phyloP scores from a whole-genome alignment of 2,329 filamentous ascomycete genomes.

The Teratosphaeria viscida region DNA sequence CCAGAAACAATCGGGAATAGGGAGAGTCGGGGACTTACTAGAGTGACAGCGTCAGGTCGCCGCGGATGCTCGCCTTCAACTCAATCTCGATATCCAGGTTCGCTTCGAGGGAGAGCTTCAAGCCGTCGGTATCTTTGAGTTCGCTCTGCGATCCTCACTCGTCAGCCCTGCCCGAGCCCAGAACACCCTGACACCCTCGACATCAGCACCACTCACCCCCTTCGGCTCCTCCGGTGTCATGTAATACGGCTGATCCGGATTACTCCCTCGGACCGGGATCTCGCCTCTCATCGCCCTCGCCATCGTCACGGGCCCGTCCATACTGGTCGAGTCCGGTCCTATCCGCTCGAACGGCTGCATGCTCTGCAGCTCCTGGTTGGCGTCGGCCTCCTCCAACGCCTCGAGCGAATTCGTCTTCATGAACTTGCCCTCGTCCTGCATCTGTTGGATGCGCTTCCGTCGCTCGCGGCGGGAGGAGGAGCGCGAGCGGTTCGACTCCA shows the following conservation, averaged over 20 bases:
- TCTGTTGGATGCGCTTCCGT: constrained; percentile 36
- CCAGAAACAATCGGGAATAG: neutral
- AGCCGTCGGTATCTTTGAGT: constrained; percentile 50
- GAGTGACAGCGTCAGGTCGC: constrained; percentile 69
- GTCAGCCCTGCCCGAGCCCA: neutral
- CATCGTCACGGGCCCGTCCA: constrained; percentile 47
- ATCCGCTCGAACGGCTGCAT: constrained; percentile 47
- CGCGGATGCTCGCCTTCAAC: constrained; percentile 75
- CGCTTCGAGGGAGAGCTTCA: constrained; percentile 62
- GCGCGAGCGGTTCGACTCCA: constrained; percentile 35
- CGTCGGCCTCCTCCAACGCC: constrained; percentile 42
- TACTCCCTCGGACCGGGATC: constrained; percentile 43
- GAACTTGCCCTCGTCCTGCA: constrained; percentile 38
- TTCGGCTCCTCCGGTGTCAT: constrained; percentile 16
- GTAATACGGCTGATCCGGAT: constrained; percentile 40
- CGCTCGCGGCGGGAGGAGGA: constrained; percentile 38
- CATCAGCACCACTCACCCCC: constrained; percentile 8
- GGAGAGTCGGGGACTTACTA: constrained; percentile 47
- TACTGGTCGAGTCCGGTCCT: constrained; percentile 44
- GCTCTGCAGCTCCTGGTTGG: constrained; percentile 36
- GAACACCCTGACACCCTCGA: neutral
- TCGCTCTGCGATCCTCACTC: constrained; percentile 13
- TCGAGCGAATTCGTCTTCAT: constrained; percentile 41
- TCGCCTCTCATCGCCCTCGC: constrained; percentile 45
- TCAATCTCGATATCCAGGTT: constrained; percentile 78